phyloP scores from a whole-genome alignment of 1,284 basidiomycete genomes.

The Boletus semigastroideus region DNA sequence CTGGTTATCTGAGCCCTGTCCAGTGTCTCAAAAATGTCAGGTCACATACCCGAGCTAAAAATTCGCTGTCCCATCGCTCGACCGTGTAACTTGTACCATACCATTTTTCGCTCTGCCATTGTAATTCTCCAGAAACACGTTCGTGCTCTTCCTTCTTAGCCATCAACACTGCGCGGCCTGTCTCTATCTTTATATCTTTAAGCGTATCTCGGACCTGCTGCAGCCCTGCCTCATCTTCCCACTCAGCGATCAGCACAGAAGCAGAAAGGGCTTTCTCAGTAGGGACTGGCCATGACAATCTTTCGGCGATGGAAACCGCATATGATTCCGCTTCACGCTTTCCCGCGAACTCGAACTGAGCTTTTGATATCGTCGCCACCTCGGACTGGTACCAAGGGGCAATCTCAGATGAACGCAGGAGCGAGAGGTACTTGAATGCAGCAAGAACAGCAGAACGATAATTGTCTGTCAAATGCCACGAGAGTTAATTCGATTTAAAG shows the following conservation, averaged over 20 bases:
- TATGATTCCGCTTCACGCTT: conserved; percentile 82
- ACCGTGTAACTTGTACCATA: conserved; percentile 86
- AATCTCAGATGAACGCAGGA: conserved; percentile 73
- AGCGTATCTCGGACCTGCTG: conserved; percentile 66
- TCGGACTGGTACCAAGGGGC: conserved; percentile 81
- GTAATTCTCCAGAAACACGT: conserved; percentile 44
- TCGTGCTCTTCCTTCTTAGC: conserved; percentile 69
- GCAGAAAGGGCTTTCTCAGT: conserved; percentile 77
- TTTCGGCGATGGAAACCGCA: conserved; percentile 75
- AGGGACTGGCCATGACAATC: conserved; percentile 81
- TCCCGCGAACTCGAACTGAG: conserved; percentile 88
- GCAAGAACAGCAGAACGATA: conserved; percentile 74
- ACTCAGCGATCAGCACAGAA: conserved; percentile 75
- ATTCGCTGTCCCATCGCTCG: conserved; percentile 63
- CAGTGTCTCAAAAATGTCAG: neutral
- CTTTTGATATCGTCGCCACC: conserved; percentile 70
- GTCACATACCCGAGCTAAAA: conserved; percentile 58
- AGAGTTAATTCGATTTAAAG: conserved; percentile 6
- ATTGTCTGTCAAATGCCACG: conserved; percentile 46
- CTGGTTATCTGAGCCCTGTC: conserved; percentile 36
- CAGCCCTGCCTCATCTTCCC: conserved; percentile 58
- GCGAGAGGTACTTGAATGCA: conserved; percentile 85
- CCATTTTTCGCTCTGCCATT: conserved; percentile 78
- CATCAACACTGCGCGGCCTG: conserved; percentile 77
- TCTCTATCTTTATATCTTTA: conserved; percentile 38